Percentiles rank a stretch among this genome's conserved stretches.
Evolutionary conservation across 1,284 basidiomycete genomes (phyloP).

Genomic region (Ceratobasidium sp.): DNA sequence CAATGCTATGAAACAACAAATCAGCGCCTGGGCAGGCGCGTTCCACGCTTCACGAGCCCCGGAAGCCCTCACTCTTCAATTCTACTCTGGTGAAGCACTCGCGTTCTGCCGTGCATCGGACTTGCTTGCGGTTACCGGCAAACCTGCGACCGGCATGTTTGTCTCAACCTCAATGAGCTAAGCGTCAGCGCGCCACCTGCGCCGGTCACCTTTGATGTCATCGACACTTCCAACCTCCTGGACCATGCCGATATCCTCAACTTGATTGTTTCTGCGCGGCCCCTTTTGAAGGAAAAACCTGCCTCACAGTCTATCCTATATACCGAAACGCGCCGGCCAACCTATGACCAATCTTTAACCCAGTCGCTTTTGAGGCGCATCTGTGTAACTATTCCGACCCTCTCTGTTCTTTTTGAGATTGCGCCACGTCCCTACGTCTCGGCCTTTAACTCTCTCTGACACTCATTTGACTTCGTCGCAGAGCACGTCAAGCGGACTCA

Average conservation of each 20-base stretch:
- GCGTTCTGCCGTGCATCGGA: constrained; percentile 2
- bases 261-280: not conserved
- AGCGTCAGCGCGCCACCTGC: not conserved
- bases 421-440: too few relatives aligned
- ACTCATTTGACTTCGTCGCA: too few relatives aligned
- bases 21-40: not conserved
- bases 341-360: not conserved
- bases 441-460: too few relatives aligned
- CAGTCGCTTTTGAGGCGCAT: not conserved
- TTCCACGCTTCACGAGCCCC: not conserved
- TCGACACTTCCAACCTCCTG: constrained; percentile 10
- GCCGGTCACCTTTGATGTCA: too few relatives aligned
- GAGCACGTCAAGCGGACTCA: too few relatives aligned
- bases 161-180: not conserved
- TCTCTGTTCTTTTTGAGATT: too few relatives aligned
- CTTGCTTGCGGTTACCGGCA: not conserved
- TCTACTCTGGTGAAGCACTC: not conserved
- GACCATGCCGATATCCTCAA: constrained; percentile 4
- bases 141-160: not conserved
- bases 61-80: not conserved
- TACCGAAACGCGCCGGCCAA: not conserved
- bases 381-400: too few relatives aligned
- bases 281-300: not conserved
- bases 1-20: not conserved
- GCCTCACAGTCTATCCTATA: not conserved